Evolutionary conservation across 1,284 basidiomycete species (phyloP), one percentile per base, ranked within the genome.

Genomic region (Leccinum subfulvum): DNA sequence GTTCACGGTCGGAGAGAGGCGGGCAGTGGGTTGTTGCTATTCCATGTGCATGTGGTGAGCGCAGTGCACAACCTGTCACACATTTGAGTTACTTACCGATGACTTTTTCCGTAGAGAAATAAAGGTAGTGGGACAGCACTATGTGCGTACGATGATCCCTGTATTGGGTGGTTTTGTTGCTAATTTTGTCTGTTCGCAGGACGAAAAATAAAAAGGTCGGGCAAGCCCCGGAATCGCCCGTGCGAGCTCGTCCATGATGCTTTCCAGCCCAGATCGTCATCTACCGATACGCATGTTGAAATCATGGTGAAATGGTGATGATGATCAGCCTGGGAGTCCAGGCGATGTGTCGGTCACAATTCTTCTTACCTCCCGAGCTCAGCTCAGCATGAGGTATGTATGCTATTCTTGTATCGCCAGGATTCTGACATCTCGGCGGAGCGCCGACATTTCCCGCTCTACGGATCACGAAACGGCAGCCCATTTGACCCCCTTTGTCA

Each of bases 1-100:
- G 23, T 58, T 28, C 11, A 54, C 68, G 62, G 49, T 35, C 47
- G 33, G n/a, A n/a, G 51, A 39, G 44, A 18, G 44, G 44, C 10
- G 10, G 44, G 44, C 6, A 21, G 11, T 11, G 11, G 41, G n/a
- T n/a, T 11, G 10, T 18, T 18, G 41, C 41, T 44, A 10, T 44
- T 44, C n/a, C 16, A 44, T 44, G n/a, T 51, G 21, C 47, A 2
- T 21, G 21, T 13, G 35, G 6, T 9, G 37, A 26, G 5, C 14
- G 13, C 23, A 23, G 52, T 2, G 23, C 4, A 98, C 21, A 18
- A 47, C 56, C 41, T 10, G 26, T 64, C 49, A 4, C 9, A 30
- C 52, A n/a, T 52, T 16, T 49, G 44, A 21, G n/a, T 49, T 10
- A 21, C 44, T 49, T 49, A 49, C 44, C 11, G 44, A 44, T n/a